Percentiles rank a stretch among this genome's conserved stretches.
These are phyloP conservation scores for Lasiosphaeria ovina DNA, from an alignment of 495 filamentous ascomycete species.

Conservation along the genomic window DNA sequence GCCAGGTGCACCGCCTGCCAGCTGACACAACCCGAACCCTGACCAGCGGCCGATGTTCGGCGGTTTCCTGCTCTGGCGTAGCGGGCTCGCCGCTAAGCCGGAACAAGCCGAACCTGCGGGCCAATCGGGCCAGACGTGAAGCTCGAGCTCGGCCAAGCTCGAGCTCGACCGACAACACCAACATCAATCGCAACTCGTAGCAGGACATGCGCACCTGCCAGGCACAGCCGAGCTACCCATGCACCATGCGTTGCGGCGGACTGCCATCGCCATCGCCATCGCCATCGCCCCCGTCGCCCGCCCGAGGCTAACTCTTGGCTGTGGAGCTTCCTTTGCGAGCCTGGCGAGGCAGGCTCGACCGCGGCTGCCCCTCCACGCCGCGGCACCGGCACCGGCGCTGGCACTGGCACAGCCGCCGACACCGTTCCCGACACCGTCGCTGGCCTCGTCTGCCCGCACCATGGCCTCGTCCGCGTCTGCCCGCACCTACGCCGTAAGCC, in stretches of 20 bases:
- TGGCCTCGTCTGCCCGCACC: not conserved
- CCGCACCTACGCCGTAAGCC: constrained; percentile 26
- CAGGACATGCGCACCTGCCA: not conserved
- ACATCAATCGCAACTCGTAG: not conserved
- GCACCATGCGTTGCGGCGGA: constrained; percentile 22
- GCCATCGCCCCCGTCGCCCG: not conserved
- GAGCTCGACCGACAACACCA: too few species aligned
- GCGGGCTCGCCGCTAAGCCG: not conserved
- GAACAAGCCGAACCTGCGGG: not conserved
- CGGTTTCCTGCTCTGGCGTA: not conserved
- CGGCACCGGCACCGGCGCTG: too few species aligned
- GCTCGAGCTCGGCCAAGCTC: too few species aligned
- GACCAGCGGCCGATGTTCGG: constrained; percentile 2
- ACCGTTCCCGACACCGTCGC: not conserved
- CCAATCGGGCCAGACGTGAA: too few species aligned
- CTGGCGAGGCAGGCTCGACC: too few species aligned
- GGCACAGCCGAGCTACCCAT: constrained; percentile 11
- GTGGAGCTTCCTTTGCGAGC: too few species aligned
- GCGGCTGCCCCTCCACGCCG: too few species aligned
- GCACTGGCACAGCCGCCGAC: too few species aligned
- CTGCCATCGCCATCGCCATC: constrained; percentile 1
- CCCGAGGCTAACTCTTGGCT: too few species aligned
- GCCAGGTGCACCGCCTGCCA: not conserved
- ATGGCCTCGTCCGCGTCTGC: not conserved
- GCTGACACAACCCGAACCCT: too few species aligned